Evolutionary conservation across 129 eudicot species (phyloP).

Genomic region (Cynara cardunculus): DNA sequence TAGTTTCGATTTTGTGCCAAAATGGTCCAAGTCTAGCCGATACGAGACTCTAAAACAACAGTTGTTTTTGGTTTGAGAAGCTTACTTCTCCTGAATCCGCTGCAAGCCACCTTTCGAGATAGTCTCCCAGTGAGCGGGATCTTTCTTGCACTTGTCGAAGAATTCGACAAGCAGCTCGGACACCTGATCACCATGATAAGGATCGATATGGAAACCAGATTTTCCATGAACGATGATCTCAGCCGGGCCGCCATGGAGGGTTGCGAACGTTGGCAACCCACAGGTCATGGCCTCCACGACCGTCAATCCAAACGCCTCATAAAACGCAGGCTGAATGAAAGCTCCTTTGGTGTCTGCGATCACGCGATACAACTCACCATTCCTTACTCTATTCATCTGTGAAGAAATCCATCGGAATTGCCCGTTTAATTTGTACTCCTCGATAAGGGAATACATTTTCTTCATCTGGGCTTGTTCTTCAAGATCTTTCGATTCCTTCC

Average conservation of each 20-base stretch:
- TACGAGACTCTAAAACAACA: not conserved
- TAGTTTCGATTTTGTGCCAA: no score
- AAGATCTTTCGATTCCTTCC: conserved; percentile 72
- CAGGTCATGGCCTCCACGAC: conserved; percentile 87
- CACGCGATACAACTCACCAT: conserved; percentile 69
- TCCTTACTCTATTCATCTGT: conserved; percentile 75
- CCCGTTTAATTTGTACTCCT: conserved; percentile 58
- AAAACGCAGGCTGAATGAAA: conserved; percentile 73
- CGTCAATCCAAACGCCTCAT: conserved; percentile 79
- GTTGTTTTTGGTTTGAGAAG: not conserved
- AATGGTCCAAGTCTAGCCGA: not conserved
- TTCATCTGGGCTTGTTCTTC: conserved; percentile 83
- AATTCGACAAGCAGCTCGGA: conserved; percentile 50
- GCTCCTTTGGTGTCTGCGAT: conserved; percentile 73
- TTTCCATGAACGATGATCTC: conserved; percentile 72
- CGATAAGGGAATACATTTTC: conserved; percentile 65
- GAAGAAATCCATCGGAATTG: conserved; percentile 83
- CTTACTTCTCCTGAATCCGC: conserved; percentile 73
- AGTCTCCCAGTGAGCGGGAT: conserved; percentile 58
- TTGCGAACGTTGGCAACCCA: conserved; percentile 79
- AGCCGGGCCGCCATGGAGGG: conserved; percentile 75
- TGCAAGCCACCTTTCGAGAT: conserved; percentile 61
- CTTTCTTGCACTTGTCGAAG: conserved; percentile 58
- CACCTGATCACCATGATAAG: conserved; percentile 66
- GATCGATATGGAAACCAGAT: conserved; percentile 85